phyloP scores from a whole-genome alignment of 345 rosid genomes.

The Salix koriyanagi region DNA sequence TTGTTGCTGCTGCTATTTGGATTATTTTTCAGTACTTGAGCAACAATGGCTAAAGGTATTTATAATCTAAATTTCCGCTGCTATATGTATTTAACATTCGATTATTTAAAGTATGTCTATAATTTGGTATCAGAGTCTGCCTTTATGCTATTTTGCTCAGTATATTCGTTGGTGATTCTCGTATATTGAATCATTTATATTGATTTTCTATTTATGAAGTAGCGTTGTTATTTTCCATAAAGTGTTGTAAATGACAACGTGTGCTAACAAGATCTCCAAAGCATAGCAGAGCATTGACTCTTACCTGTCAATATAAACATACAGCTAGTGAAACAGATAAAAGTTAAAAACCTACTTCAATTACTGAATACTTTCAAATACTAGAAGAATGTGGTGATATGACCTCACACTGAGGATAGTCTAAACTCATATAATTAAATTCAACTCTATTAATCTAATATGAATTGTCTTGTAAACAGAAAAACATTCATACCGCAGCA shows the following conservation, averaged over 20 bases:
- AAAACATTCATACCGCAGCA: conserved; percentile 73
- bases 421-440: background rate
- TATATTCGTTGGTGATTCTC: no score
- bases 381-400: background rate
- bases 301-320: conserved; percentile 51
- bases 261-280: conserved; percentile 65
- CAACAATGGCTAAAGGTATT: no score
- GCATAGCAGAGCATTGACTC: conserved; percentile 91
- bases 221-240: conserved; percentile 75
- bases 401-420: background rate
- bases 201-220: conserved; percentile 59
- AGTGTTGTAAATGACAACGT: no score
- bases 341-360: background rate
- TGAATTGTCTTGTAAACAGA: background rate
- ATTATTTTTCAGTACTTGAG: no score
- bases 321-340: background rate
- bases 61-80: no score
- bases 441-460: background rate
- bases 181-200: conserved; percentile 92
- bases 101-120: no score
- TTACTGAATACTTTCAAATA: background rate
- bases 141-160: no score
- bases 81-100: no score
- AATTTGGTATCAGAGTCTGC: no score
- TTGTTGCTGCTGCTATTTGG: no score